Percentiles rank a stretch among this genome's conserved stretches.
phyloP scores from a whole-genome alignment of 768 basidiomycete genomes.

The Rhodotorula babjevae region DNA sequence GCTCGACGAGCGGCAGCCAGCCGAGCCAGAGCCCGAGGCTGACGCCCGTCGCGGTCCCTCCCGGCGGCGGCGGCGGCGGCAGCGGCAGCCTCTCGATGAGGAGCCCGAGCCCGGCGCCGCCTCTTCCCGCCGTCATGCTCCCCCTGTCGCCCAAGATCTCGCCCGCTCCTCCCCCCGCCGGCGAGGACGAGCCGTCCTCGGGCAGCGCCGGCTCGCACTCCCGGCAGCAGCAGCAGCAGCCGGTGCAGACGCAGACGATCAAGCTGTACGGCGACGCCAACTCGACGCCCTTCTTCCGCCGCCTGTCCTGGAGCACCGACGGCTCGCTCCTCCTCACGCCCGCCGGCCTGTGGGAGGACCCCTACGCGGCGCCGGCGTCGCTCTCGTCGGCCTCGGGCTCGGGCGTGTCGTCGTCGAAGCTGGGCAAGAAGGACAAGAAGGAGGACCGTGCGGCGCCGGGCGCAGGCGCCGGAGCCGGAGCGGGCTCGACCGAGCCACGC shows the following conservation, averaged over 20 bases:
- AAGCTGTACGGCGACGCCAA: slow-evolving; percentile 92
- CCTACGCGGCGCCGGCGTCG: slow-evolving; percentile 52
- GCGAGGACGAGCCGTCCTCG: slow-evolving; percentile 46
- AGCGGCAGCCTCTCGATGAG: slow-evolving; percentile 7
- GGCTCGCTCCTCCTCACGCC: slow-evolving; percentile 89
- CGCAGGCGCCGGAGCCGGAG: not conserved
- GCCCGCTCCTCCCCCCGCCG: not conserved
- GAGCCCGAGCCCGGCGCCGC: slow-evolving; percentile 55
- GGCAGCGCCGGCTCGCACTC: slow-evolving; percentile 50
- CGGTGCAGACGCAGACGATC: slow-evolving; percentile 58
- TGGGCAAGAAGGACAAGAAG: slow-evolving; percentile 27
- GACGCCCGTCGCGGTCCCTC: slow-evolving; percentile 41
- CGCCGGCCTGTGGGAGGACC: slow-evolving; percentile 95
- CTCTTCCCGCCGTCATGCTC: slow-evolving; percentile 72
- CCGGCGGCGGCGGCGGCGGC: no score
- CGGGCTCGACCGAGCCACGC: slow-evolving; percentile 53
- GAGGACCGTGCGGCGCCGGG: slow-evolving; percentile 1
- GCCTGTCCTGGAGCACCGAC: slow-evolving; percentile 90
- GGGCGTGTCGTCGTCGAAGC: no score
- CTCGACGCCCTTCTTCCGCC: slow-evolving; percentile 89
- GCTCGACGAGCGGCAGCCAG: not conserved
- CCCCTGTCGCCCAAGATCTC: slow-evolving; percentile 17
- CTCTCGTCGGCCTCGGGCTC: not conserved
- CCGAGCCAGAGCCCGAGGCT: slow-evolving; percentile 43
- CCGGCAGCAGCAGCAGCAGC: slow-evolving; percentile 43